phyloP scores from a whole-genome alignment of 139 green algal genomes.

The Klebsormidium nitens region DNA sequence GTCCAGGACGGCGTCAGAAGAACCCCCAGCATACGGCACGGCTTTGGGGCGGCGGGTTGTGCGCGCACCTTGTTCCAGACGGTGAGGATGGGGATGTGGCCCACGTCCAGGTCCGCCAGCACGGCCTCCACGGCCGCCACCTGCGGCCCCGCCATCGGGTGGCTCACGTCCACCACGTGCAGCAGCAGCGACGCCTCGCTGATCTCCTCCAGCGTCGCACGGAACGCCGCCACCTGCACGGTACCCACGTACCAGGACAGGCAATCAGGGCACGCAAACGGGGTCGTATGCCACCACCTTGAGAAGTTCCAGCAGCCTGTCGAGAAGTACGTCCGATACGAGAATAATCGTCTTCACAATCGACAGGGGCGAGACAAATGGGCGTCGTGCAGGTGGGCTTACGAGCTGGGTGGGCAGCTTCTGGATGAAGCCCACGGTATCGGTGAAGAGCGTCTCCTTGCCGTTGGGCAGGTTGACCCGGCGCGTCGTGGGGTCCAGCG shows the following conservation, averaged over 20 bases:
- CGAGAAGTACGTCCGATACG: no score
- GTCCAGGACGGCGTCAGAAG: no score
- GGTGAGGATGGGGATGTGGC: slow-evolving; percentile 58
- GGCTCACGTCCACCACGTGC: slow-evolving; percentile 88
- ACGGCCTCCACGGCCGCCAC: not conserved
- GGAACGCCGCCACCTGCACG: slow-evolving; percentile 47
- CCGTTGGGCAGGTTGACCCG: slow-evolving; percentile 67
- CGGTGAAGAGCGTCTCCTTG: slow-evolving; percentile 76
- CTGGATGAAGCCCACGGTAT: slow-evolving; percentile 94
- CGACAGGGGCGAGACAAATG: no score
- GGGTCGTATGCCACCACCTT: no score
- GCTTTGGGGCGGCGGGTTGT: no score
- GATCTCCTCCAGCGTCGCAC: slow-evolving; percentile 94
- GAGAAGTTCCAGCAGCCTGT: no score
- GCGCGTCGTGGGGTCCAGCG: slow-evolving; percentile 93
- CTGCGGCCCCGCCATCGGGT: slow-evolving; percentile 22
- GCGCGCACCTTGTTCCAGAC: slow-evolving; percentile 85
- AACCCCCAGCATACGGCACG: no score
- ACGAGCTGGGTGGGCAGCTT: slow-evolving; percentile 94
- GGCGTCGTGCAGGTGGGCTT: no score
- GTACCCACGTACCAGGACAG: no score
- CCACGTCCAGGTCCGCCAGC: slow-evolving; percentile 49
- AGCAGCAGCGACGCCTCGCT: slow-evolving; percentile 71
- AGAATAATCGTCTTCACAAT: no score
- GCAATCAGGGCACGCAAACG: not conserved